These are phyloP conservation scores for Trichoderma sp. DNA, from an alignment of 2,329 filamentous ascomycete species.

Conservation along the genomic window DNA sequence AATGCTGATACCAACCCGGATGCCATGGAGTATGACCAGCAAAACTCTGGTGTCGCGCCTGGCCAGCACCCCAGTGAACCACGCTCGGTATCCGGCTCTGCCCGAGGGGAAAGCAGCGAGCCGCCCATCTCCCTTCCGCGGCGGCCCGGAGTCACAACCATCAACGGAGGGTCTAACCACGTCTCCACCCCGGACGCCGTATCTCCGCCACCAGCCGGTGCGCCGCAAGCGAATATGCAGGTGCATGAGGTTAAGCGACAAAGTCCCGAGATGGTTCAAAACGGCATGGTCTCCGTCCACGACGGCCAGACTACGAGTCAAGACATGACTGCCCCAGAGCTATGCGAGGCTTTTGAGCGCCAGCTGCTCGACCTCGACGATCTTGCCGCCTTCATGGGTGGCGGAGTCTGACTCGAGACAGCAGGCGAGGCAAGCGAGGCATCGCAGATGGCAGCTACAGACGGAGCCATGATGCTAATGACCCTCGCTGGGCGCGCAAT, in stretches of 20 bases:
- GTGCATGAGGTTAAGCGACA: slow-evolving; percentile 40
- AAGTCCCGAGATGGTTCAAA: slow-evolving; percentile 36
- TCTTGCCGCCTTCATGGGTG: slow-evolving; percentile 63
- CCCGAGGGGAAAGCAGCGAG: slow-evolving; percentile 55
- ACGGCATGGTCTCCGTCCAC: slow-evolving; percentile 34
- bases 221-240: slow-evolving; percentile 30
- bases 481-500: neutral
- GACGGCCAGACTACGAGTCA: slow-evolving; percentile 41
- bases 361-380: slow-evolving; percentile 63
- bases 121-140: slow-evolving; percentile 47
- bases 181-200: slow-evolving; percentile 49
- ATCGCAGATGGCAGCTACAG: neutral
- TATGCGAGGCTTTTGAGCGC: slow-evolving; percentile 60
- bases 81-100: slow-evolving; percentile 43
- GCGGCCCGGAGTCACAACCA: slow-evolving; percentile 43
- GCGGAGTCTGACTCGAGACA: slow-evolving; percentile 49
- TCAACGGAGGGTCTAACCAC: slow-evolving; percentile 57
- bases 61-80: slow-evolving; percentile 34
- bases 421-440: neutral
- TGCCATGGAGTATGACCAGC: slow-evolving; percentile 59
- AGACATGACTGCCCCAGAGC: slow-evolving; percentile 61
- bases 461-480: slow-evolving; percentile 9
- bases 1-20: slow-evolving; percentile 58
- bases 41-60: slow-evolving; percentile 29
- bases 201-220: slow-evolving; percentile 45